Evolutionary conservation across 2,329 filamentous ascomycete species (phyloP).

Genomic region (Apiospora marii): DNA sequence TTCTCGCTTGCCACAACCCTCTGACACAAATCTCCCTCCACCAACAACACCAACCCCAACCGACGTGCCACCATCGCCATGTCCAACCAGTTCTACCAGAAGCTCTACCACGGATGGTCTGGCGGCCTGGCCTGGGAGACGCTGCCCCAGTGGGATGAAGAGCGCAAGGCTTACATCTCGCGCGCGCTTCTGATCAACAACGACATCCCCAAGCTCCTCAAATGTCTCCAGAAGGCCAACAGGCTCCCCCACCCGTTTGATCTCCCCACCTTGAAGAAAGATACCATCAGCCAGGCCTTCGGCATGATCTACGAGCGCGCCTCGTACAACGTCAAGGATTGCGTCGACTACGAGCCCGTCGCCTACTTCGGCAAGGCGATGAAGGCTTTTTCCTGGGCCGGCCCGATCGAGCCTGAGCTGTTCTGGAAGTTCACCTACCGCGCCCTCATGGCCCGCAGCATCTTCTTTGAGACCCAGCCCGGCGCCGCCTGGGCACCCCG

Average conservation of each 20-base stretch:
- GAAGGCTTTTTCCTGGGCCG: neutral
- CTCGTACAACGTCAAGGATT: neutral
- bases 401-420: neutral
- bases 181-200: neutral
- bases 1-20: too few species aligned
- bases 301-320: neutral
- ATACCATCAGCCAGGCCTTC: neutral
- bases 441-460: neutral
- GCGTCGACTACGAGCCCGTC: neutral
- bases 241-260: fast-evolving
- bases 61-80: too few species aligned
- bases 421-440: conserved; percentile 7
- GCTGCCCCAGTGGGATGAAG: too few species aligned
- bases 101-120: too few species aligned
- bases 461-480: neutral
- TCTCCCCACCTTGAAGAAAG: neutral
- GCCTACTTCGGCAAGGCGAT: neutral
- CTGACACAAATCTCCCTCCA: too few species aligned
- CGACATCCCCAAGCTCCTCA: neutral
- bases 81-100: too few species aligned
- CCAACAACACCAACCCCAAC: too few species aligned
- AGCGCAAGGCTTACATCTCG: too few species aligned
- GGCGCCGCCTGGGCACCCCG: neutral
- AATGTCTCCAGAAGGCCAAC: neutral
- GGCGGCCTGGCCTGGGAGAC: too few species aligned